These are phyloP conservation scores for Kwoniella europaea DNA, from an alignment of 768 basidiomycete genomes.

Conservation along the genomic window DNA sequence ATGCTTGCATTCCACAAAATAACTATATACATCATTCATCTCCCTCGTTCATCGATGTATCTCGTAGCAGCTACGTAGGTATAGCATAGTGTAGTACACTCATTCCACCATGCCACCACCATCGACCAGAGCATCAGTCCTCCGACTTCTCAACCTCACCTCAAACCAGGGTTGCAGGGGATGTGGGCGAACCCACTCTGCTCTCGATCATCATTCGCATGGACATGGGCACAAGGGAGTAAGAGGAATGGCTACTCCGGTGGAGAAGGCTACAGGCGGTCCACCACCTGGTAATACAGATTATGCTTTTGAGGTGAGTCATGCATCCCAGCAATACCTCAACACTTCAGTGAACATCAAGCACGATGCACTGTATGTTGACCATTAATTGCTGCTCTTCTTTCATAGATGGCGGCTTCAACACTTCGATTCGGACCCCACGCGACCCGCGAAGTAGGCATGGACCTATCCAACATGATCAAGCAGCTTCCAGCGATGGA, in stretches of 20 bases:
- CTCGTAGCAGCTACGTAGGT: too few species aligned
- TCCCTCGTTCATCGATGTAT: background rate
- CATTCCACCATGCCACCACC: conserved; percentile 24
- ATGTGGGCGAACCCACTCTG: conserved; percentile 49
- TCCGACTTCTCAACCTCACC: conserved; percentile 43
- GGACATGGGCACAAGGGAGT: conserved; percentile 16
- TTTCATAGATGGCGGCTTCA: conserved; percentile 52
- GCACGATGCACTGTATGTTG: too few species aligned
- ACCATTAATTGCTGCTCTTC: too few species aligned
- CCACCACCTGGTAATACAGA: conserved; percentile 49
- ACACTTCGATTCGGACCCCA: conserved; percentile 55
- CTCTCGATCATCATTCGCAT: conserved; percentile 34
- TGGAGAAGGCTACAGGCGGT: conserved; percentile 33
- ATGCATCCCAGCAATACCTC: background rate
- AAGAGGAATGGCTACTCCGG: conserved; percentile 49
- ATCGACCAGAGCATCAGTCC: conserved; percentile 44
- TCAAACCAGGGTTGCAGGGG: conserved; percentile 49
- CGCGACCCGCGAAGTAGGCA: conserved; percentile 53
- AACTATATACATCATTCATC: background rate
- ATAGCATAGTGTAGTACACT: background rate
- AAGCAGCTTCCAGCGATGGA: conserved; percentile 41
- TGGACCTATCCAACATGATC: conserved; percentile 53
- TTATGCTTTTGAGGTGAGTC: conserved; percentile 56
- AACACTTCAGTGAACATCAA: too few species aligned
- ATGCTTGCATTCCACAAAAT: background rate